A percentile compares a stretch with the other conserved stretches of the same genome.
Evolutionary conservation across 2,329 filamentous ascomycete genomes (phyloP).

Genomic region (Botrytis fabae): DNA sequence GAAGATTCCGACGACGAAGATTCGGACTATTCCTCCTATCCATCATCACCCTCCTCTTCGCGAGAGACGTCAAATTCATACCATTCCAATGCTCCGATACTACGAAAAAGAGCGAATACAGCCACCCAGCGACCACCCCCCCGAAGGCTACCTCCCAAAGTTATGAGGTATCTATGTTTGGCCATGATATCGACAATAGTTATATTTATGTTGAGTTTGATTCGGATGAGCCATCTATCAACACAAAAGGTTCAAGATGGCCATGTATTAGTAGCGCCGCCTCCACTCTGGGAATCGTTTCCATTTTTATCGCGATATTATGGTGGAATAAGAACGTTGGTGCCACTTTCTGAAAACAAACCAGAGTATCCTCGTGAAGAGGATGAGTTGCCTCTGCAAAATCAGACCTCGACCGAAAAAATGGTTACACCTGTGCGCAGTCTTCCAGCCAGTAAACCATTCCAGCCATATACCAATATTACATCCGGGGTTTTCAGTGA

Average conservation of each 20-base stretch:
- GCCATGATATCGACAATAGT: constrained; percentile 67
- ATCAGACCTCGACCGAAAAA: constrained; percentile 39
- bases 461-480: constrained; percentile 62
- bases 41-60: constrained; percentile 37
- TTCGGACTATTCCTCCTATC: constrained; percentile 44
- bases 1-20: constrained; percentile 50
- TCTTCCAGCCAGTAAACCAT: constrained; percentile 54
- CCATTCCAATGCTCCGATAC: constrained; percentile 37
- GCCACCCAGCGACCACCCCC: constrained; percentile 26
- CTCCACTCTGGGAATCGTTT: constrained; percentile 77
- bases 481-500: constrained; percentile 50
- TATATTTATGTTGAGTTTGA: constrained; percentile 74
- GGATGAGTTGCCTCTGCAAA: constrained; percentile 55
- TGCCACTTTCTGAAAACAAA: constrained; percentile 63
- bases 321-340: constrained; percentile 76
- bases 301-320: constrained; percentile 86
- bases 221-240: constrained; percentile 71
- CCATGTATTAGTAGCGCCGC: constrained; percentile 60
- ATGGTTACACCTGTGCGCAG: constrained; percentile 43
- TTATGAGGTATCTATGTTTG: constrained; percentile 77
- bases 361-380: constrained; percentile 77
- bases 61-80: constrained; percentile 39
- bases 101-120: constrained; percentile 33
- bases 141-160: constrained; percentile 61
- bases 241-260: constrained; percentile 60